Percentiles rank a stretch among this genome's conserved stretches.
phyloP scores from a whole-genome alignment of 2,329 filamentous ascomycete species.

The Clarireedia homoeocarpa region DNA sequence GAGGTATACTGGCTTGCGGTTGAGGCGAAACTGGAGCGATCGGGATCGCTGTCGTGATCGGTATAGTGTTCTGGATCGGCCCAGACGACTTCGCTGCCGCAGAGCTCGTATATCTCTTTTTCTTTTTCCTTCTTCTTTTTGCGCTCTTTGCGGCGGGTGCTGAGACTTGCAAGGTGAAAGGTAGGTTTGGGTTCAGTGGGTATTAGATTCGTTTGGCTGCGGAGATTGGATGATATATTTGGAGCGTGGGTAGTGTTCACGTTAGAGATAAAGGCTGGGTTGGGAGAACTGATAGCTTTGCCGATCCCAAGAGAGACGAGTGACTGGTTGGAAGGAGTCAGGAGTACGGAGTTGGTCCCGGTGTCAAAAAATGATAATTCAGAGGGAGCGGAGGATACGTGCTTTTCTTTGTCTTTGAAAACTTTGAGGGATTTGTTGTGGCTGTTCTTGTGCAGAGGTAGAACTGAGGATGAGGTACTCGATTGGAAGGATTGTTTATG shows the following conservation, averaged over 20 bases:
- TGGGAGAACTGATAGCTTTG: conserved; percentile 4
- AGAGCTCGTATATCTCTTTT: conserved; percentile 5
- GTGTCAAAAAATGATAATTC: conserved; percentile 8
- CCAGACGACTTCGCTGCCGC: conserved; percentile 5
- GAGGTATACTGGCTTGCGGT: not conserved
- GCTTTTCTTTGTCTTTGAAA: not conserved
- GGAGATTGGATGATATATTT: not conserved
- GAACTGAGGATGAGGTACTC: not conserved
- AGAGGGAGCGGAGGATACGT: not conserved
- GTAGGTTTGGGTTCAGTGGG: not conserved
- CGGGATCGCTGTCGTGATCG: not conserved
- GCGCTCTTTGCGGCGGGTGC: conserved; percentile 3
- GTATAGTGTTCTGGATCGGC: not conserved
- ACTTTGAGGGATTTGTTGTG: not conserved
- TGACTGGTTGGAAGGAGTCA: not conserved
- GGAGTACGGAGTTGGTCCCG: conserved; percentile 2
- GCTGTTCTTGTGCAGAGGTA: not conserved
- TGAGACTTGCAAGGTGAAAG: conserved; percentile 6
- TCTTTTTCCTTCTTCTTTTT: conserved; percentile 4
- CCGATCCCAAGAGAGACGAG: not conserved
- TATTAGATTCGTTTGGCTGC: not conserved
- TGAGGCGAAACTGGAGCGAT: not conserved
- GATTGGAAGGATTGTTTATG: not conserved
- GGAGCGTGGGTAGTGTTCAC: not conserved
- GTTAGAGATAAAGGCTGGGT: not conserved